phyloP scores from a whole-genome alignment of 331 rosid species.

The Pyrus hybrid region DNA sequence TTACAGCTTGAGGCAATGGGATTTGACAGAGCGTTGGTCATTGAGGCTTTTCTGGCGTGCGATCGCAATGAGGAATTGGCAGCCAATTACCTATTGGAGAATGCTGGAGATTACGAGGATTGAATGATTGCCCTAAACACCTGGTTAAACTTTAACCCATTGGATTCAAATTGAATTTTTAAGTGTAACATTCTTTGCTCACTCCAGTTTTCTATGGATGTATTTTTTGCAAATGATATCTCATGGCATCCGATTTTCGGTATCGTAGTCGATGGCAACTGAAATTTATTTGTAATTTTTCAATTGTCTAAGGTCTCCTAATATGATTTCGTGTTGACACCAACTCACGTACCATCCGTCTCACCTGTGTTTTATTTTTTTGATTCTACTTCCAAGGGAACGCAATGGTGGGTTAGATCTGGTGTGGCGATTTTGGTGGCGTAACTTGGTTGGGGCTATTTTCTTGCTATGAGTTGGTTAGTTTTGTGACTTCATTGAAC shows the following conservation, averaged over 20 bases:
- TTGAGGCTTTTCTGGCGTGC: slow-evolving; percentile 86
- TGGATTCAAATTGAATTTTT: slow-evolving; percentile 17
- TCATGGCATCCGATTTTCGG: neutral
- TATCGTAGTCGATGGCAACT: neutral
- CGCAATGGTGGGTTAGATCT: too few species aligned
- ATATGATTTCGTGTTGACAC: neutral
- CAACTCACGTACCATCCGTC: neutral
- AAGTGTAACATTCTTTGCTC: neutral
- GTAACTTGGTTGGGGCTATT: too few species aligned
- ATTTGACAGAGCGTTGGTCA: slow-evolving; percentile 72
- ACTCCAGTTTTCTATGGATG: neutral
- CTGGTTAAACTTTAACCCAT: neutral
- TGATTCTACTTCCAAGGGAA: too few species aligned
- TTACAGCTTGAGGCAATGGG: slow-evolving; percentile 79
- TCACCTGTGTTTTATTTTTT: too few species aligned
- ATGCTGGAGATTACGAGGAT: slow-evolving; percentile 77
- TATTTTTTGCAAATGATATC: neutral
- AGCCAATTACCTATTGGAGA: slow-evolving; percentile 75
- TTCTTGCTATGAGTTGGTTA: too few species aligned
- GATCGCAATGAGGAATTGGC: slow-evolving; percentile 81
- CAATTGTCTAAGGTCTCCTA: neutral
- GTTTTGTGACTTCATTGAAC: too few species aligned
- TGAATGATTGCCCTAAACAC: slow-evolving; percentile 19
- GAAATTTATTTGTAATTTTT: neutral
- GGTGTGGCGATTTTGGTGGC: too few species aligned